Percentiles rank a stretch among this genome's conserved stretches.
These are phyloP conservation scores for Solanum lycopersicoides DNA, from an alignment of 257 asterid genomes.

Conservation along the genomic window DNA sequence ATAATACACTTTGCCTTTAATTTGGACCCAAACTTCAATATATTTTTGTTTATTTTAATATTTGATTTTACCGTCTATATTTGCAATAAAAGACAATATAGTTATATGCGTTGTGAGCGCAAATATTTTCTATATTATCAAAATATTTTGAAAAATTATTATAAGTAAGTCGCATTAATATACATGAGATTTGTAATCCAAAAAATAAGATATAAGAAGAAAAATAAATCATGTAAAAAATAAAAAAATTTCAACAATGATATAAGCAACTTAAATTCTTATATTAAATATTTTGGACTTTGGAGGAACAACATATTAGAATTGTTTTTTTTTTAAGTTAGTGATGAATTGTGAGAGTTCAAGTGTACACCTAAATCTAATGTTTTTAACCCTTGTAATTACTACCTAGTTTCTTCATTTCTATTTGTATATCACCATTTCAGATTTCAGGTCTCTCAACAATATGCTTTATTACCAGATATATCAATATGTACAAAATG, in stretches of 20 bases:
- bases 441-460: too few relatives aligned
- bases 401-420: too few relatives aligned
- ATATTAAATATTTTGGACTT: background rate
- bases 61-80: background rate
- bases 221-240: background rate
- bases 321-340: background rate
- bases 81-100: background rate
- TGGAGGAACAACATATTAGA: background rate
- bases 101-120: background rate
- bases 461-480: too few relatives aligned
- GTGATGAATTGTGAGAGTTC: background rate
- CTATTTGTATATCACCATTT: too few relatives aligned
- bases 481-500: too few relatives aligned
- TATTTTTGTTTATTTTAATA: background rate
- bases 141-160: background rate
- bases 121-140: background rate
- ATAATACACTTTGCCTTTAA: background rate
- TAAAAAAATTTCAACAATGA: background rate
- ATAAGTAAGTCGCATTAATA: background rate
- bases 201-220: background rate
- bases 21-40: background rate
- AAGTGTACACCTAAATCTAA: background rate
- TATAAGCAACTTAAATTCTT: background rate
- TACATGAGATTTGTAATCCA: background rate
- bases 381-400: background rate